Conservation (phyloP, 768 basidiomycete species). For the Leccinum disarticulatum region DNA sequence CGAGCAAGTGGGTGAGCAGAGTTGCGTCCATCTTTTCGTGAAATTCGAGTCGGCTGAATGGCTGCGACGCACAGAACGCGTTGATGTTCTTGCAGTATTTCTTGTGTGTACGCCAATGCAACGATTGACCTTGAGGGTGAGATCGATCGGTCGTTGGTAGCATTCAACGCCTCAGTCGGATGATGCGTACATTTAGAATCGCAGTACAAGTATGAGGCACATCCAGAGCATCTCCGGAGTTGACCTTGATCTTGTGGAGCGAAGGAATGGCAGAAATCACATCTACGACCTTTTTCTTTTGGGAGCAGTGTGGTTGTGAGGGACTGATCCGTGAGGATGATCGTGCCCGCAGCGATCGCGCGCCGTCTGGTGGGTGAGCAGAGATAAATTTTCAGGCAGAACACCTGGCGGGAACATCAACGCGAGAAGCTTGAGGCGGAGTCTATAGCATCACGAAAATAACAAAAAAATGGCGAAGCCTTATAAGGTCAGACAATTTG, state of each 20-base stretch:
- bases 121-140: conserved; percentile 54
- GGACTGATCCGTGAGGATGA: conserved; percentile 45
- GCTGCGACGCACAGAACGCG: conserved; percentile 43
- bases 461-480: no score
- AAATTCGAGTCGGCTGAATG: conserved; percentile 47
- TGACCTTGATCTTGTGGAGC: no score
- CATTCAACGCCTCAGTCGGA: conserved; percentile 5
- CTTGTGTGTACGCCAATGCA: conserved; percentile 67
- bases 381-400: conserved; percentile 15
- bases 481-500: no score
- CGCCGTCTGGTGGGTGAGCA: conserved; percentile 48
- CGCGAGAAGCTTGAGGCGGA: background rate
- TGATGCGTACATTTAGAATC: conserved; percentile 52
- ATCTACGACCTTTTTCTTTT: conserved; percentile 60
- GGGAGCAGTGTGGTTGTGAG: conserved; percentile 51
- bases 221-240: no score
- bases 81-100: conserved; percentile 64
- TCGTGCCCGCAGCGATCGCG: conserved; percentile 52
- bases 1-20: conserved; percentile 62
- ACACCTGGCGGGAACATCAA: conserved; percentile 9
- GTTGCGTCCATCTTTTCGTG: conserved; percentile 62
- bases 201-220: conserved; percentile 37
- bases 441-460: no score
- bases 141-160: conserved; percentile 10
- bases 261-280: conserved; percentile 57